Conservation (phyloP, 2,329 filamentous ascomycete genomes). For the Juglanconis oblonga region DNA sequence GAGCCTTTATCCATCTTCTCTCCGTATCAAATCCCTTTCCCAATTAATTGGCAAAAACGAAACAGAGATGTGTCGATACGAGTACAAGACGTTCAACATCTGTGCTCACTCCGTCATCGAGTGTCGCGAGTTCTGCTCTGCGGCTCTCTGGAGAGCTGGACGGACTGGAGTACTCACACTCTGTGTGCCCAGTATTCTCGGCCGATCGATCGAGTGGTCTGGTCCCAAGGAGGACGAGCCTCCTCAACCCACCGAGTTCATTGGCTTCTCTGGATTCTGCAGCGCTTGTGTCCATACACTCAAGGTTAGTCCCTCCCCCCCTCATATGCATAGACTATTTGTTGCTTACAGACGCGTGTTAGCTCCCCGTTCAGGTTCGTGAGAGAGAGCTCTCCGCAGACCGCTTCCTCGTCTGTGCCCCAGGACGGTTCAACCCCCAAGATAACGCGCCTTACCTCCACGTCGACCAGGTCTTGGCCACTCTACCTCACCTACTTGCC, state of each 20-base stretch:
- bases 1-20: background rate
- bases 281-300: slow-evolving; percentile 3
- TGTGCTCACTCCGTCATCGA: slow-evolving; percentile 17
- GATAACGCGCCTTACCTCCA: slow-evolving; percentile 4
- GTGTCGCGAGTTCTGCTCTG: slow-evolving; percentile 1
- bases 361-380: slow-evolving; percentile 1
- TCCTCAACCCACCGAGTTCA: background rate
- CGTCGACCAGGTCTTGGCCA: background rate
- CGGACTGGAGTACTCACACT: slow-evolving; percentile 6
- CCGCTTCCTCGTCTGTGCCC: background rate
- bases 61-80: slow-evolving; percentile 15
- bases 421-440: background rate
- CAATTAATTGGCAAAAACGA: background rate
- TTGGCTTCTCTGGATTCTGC: slow-evolving; percentile 12
- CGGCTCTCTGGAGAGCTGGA: slow-evolving; percentile 10
- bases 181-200: slow-evolving; percentile 10
- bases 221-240: slow-evolving; percentile 10
- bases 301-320: slow-evolving; percentile 6
- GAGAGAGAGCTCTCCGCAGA: background rate
- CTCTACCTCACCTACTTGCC: slow-evolving; percentile 11
- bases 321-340: background rate
- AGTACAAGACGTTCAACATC: slow-evolving; percentile 10
- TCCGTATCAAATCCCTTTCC: background rate
- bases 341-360: background rate
- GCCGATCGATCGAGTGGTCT: slow-evolving; percentile 1